Conservation (phyloP, 306 rosid species). For the Ammopiptanthus mongolicus region DNA sequence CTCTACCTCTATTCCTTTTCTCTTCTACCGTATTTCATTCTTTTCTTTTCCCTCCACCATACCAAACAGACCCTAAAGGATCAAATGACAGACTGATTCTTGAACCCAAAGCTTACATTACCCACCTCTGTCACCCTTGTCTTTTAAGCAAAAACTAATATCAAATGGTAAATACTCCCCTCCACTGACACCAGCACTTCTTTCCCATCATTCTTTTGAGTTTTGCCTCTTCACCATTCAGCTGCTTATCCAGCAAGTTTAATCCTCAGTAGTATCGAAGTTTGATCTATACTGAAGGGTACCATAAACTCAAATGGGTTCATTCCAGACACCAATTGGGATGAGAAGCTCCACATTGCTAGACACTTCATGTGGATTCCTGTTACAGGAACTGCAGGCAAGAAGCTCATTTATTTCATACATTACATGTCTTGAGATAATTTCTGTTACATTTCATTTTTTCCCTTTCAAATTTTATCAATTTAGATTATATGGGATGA, state of each 20-base stretch:
- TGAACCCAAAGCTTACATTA: slow-evolving; percentile 74
- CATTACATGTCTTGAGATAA: background rate
- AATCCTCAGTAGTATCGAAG: slow-evolving; percentile 19
- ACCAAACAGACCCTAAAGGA: slow-evolving; percentile 41
- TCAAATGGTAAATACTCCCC: slow-evolving; percentile 36
- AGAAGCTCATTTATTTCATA: slow-evolving; percentile 20
- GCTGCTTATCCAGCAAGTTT: slow-evolving; percentile 33
- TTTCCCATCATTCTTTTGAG: slow-evolving; percentile 32
- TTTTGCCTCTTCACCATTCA: slow-evolving; percentile 30
- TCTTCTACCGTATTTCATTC: too few species aligned
- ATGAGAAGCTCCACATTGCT: slow-evolving; percentile 62
- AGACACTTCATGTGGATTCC: slow-evolving; percentile 87
- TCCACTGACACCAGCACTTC: slow-evolving; percentile 53
- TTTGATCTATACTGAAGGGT: slow-evolving; percentile 25
- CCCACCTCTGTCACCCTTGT: slow-evolving; percentile 75
- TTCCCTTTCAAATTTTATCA: slow-evolving; percentile 10
- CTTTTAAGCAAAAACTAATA: slow-evolving; percentile 72
- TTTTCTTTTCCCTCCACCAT: too few species aligned
- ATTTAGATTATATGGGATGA: slow-evolving; percentile 93
- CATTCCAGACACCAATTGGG: slow-evolving; percentile 69
- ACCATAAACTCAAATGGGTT: slow-evolving; percentile 52
- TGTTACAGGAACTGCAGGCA: slow-evolving; percentile 94
- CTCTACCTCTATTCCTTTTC: too few species aligned
- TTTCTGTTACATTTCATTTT: slow-evolving; percentile 9
- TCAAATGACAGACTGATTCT: slow-evolving; percentile 50